Percentiles rank a stretch among this genome's conserved stretches.
Evolutionary conservation across 768 basidiomycete species (phyloP).

Genomic region (Boletus pseudopeckii): DNA sequence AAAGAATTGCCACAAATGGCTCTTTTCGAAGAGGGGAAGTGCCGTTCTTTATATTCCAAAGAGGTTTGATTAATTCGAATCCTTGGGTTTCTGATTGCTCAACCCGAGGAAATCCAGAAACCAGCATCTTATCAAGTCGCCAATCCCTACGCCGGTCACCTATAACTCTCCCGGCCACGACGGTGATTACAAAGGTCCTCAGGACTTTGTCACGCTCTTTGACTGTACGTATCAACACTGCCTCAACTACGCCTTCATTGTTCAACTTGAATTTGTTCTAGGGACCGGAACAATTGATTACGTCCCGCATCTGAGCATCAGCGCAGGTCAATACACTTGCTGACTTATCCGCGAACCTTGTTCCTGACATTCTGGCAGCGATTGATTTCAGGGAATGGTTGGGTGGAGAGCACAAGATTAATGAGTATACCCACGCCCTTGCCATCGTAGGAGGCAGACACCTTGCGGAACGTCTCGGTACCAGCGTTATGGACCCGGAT

Average conservation of each 20-base stretch:
- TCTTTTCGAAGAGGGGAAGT: constrained; percentile 63
- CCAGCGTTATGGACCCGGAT: constrained; percentile 56
- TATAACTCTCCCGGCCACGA: constrained; percentile 53
- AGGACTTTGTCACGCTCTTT: constrained; percentile 49
- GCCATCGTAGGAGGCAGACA: constrained; percentile 63
- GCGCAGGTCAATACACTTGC: constrained; percentile 38
- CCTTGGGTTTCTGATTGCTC: not conserved
- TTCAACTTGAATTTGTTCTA: constrained; percentile 22
- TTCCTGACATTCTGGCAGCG: constrained; percentile 39
- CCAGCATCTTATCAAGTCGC: constrained; percentile 57
- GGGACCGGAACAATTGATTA: constrained; percentile 66
- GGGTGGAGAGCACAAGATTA: constrained; percentile 74
- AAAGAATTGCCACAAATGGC: constrained; percentile 86
- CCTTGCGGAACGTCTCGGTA: constrained; percentile 60
- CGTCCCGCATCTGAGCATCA: constrained; percentile 50
- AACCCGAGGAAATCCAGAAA: constrained; percentile 40
- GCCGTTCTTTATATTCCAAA: constrained; percentile 74
- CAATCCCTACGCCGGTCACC: constrained; percentile 52
- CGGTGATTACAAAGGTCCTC: constrained; percentile 25
- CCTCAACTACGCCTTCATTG: not conserved
- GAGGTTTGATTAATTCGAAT: constrained; percentile 34
- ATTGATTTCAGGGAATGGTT: constrained; percentile 68
- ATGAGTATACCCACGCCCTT: constrained; percentile 63
- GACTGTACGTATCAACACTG: constrained; percentile 30
- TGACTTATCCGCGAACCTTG: not conserved